phyloP scores from a whole-genome alignment of 306 rosid species.

The Begonia peltatifolia region DNA sequence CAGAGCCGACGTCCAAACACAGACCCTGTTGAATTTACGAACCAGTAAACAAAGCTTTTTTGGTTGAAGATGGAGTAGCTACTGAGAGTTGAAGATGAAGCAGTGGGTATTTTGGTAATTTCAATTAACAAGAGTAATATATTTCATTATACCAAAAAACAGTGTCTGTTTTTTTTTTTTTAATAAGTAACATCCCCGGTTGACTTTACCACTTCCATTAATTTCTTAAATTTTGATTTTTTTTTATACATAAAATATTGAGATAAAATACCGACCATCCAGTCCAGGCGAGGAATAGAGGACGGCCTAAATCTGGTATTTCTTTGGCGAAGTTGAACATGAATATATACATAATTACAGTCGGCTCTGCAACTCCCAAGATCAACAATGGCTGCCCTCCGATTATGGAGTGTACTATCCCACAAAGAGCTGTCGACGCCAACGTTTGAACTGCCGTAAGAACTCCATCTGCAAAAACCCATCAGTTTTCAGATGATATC shows the following conservation, averaged over 20 bases:
- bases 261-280: conserved; percentile 50
- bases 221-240: no score
- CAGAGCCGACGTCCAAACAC: conserved; percentile 82
- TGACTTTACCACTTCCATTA: no score
- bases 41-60: no score
- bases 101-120: no score
- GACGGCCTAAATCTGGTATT: conserved; percentile 54
- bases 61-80: no score
- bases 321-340: conserved; percentile 87
- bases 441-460: conserved; percentile 91
- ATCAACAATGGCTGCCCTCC: conserved; percentile 93
- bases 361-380: conserved; percentile 97
- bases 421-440: conserved; percentile 78
- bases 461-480: conserved; percentile 62
- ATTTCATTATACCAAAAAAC: no score
- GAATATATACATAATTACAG: conserved; percentile 92
- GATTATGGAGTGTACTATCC: conserved; percentile 70
- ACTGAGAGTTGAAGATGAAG: no score
- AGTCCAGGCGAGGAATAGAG: conserved; percentile 77
- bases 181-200: no score
- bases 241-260: no score
- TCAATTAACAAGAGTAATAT: no score
- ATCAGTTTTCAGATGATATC: no score
- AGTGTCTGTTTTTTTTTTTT: no score
- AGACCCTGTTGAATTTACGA: conserved; percentile 40